phyloP scores from a whole-genome alignment of 2,329 filamentous ascomycete genomes.

The Penicillium sp. region DNA sequence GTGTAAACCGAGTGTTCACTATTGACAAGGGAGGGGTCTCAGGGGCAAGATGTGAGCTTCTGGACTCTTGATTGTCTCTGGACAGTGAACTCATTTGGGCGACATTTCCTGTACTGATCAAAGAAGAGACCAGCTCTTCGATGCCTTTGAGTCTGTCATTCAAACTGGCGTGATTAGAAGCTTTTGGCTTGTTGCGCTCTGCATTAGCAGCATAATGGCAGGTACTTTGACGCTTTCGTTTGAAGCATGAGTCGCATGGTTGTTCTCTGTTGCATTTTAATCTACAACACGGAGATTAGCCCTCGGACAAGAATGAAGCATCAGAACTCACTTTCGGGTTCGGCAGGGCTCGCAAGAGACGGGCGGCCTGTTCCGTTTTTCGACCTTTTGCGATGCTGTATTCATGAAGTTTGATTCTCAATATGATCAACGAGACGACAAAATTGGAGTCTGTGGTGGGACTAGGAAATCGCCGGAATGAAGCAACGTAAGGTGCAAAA shows the following conservation, averaged over 20 bases:
- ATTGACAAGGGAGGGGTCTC: background rate
- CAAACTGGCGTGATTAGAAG: background rate
- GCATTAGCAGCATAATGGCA: constrained; percentile 10
- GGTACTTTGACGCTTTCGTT: background rate
- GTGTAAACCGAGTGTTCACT: background rate
- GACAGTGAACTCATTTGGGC: background rate
- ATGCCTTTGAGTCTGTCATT: constrained; percentile 9
- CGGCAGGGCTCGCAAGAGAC: constrained; percentile 13
- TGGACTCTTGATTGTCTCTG: background rate
- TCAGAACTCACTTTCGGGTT: constrained; percentile 8
- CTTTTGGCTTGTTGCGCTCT: background rate
- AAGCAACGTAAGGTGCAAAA: background rate
- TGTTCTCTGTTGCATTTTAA: constrained; percentile 7
- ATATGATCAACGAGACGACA: background rate
- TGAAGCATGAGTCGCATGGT: constrained; percentile 9
- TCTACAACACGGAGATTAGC: background rate
- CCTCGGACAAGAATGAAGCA: background rate
- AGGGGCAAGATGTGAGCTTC: background rate
- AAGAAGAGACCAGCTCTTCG: constrained; percentile 8
- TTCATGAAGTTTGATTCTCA: background rate
- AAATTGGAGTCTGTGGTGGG: background rate
- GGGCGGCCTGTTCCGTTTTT: constrained; percentile 11
- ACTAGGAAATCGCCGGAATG: background rate
- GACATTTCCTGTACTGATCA: background rate
- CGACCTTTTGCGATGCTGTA: constrained; percentile 1